Conservation (phyloP, 306 rosid genomes). For the Casuarina equisetifolia region DNA sequence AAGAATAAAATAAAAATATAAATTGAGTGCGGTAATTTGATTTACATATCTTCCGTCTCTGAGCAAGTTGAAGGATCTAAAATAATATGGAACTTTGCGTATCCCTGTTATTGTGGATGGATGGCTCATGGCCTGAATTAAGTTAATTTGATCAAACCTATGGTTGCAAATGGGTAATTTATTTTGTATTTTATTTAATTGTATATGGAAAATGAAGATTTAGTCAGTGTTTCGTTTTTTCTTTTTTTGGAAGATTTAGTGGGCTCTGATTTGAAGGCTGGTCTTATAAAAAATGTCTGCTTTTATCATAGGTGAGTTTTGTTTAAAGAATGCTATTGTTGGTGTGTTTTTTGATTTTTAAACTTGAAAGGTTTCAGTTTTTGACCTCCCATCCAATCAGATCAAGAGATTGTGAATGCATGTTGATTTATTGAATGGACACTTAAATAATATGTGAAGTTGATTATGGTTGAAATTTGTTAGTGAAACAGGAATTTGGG, state of each 20-base stretch:
- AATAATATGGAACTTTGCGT: neutral
- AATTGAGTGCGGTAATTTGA: neutral
- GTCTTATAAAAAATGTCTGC: slow-evolving; percentile 1
- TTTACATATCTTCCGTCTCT: neutral
- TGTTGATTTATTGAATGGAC: neutral
- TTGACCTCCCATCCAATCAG: neutral
- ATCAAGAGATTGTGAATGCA: neutral
- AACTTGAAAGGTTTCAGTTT: neutral
- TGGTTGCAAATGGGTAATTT: neutral
- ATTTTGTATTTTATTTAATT: neutral
- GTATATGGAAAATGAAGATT: neutral
- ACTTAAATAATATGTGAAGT: neutral
- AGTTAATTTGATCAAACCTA: neutral
- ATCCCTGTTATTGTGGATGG: neutral
- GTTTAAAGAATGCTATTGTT: neutral
- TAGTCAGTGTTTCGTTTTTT: neutral
- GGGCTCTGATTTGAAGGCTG: neutral
- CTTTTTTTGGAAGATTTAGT: neutral
- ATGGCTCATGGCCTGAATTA: neutral
- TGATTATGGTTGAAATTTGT: neutral
- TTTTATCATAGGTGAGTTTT: slow-evolving; percentile 4
- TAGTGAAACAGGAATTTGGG: neutral
- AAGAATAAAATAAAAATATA: neutral
- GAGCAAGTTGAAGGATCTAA: neutral
- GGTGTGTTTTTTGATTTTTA: neutral